A percentile compares a stretch with the other conserved stretches of the same genome.
Conservation (phyloP, 805 yeast genomes). For the Vanderwaltozyma polyspora region DNA sequence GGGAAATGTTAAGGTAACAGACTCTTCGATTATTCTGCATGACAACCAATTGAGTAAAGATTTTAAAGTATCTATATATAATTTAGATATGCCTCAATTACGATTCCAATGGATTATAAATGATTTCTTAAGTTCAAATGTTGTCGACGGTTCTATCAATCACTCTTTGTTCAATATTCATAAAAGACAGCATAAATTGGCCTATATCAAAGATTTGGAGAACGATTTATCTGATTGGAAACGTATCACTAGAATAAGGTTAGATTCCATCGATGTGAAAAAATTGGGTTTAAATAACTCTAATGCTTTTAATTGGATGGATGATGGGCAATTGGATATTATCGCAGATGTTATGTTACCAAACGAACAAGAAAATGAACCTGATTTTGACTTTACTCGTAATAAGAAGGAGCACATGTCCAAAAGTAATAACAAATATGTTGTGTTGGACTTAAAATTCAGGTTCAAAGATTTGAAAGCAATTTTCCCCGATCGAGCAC, state of each 20-base stretch:
- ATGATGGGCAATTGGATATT: constrained; percentile 58
- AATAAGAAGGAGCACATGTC: constrained; percentile 3
- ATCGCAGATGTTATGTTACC: constrained; percentile 68
- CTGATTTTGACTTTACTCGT: background rate
- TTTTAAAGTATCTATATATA: constrained; percentile 44
- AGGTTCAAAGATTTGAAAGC: constrained; percentile 56
- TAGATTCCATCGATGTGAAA: constrained; percentile 31
- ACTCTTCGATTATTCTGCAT: constrained; percentile 20
- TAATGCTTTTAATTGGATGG: constrained; percentile 56
- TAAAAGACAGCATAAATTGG: constrained; percentile 52
- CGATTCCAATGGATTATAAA: constrained; percentile 47
- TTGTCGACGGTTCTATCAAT: constrained; percentile 63
- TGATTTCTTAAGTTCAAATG: constrained; percentile 59
- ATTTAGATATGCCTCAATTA: constrained; percentile 51
- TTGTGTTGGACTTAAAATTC: constrained; percentile 55
- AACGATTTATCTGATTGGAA: constrained; percentile 36
- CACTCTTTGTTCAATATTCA: constrained; percentile 69
- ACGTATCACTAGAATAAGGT: constrained; percentile 36
- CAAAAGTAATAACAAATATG: constrained; percentile 35
- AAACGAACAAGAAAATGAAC: constrained; percentile 3
- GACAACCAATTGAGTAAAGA: constrained; percentile 13
- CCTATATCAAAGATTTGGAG: constrained; percentile 31
- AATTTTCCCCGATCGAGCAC: constrained; percentile 35
- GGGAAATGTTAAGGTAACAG: constrained; percentile 31
- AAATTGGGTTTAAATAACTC: constrained; percentile 27